Conservation (phyloP, 176 grass and related monocot genomes). For the Eremochloa ophiuroides region DNA sequence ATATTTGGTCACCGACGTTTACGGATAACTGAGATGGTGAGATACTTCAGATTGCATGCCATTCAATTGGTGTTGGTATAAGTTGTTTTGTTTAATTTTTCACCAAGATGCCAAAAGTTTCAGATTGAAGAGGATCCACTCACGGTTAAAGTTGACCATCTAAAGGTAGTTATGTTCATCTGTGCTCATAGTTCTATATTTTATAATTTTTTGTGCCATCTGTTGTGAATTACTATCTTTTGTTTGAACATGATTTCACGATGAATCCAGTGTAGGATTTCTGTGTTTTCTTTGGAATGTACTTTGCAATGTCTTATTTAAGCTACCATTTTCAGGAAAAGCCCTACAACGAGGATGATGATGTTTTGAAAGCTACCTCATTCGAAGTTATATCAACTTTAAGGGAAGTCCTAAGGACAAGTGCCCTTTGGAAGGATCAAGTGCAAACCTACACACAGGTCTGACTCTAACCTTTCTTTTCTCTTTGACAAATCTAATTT, state of each 20-base stretch:
- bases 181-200: background rate
- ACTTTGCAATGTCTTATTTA: background rate
- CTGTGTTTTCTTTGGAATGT: background rate
- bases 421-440: slow-evolving; percentile 94
- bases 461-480: background rate
- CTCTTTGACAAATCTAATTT: background rate
- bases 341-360: slow-evolving; percentile 84
- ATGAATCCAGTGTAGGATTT: slow-evolving; percentile 15
- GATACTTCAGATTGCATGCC: slow-evolving; percentile 18
- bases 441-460: slow-evolving; percentile 95
- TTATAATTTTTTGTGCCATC: slow-evolving; percentile 5
- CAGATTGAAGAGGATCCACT: slow-evolving; percentile 96
- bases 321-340: slow-evolving; percentile 58
- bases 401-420: slow-evolving; percentile 87
- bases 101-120: slow-evolving; percentile 30
- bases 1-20: slow-evolving; percentile 79
- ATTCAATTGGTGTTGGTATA: slow-evolving; percentile 15
- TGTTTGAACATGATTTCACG: slow-evolving; percentile 19
- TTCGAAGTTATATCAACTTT: slow-evolving; percentile 99
- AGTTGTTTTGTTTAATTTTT: slow-evolving; percentile 15
- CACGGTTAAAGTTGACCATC: slow-evolving; percentile 93
- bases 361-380: slow-evolving; percentile 92
- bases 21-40: slow-evolving; percentile 85
- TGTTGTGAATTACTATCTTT: background rate
- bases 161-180: slow-evolving; percentile 62